These are phyloP conservation scores for Solanum hybrid DNA, from an alignment of 305 asterid genomes.

Conservation along the genomic window DNA sequence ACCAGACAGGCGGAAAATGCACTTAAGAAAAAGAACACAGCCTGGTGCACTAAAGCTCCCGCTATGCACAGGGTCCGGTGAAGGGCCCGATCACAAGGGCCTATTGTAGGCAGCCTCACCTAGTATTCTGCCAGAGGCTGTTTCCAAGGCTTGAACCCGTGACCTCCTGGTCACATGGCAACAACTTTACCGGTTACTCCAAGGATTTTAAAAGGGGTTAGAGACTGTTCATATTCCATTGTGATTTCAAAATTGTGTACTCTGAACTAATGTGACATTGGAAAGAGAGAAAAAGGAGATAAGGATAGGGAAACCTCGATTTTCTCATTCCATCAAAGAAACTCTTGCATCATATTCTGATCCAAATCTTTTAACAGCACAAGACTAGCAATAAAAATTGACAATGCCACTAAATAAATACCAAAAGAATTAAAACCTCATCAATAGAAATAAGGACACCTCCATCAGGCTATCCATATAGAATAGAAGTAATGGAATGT, in stretches of 20 bases:
- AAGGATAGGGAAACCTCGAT: not conserved
- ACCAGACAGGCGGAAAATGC: not conserved
- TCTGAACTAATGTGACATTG: not conserved
- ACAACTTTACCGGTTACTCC: not conserved
- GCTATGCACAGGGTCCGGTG: not conserved
- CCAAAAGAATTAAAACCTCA: not conserved
- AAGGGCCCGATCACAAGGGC: not conserved
- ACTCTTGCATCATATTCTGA: not conserved
- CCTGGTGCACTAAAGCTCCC: not conserved
- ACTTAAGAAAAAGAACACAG: not conserved
- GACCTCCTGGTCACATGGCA: not conserved
- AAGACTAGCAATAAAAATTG: not conserved
- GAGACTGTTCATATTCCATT: not conserved
- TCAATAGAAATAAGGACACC: not conserved
- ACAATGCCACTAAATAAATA: not conserved
- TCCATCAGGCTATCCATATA: not conserved
- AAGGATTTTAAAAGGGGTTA: not conserved
- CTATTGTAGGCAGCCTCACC: not conserved
- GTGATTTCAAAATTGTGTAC: not conserved
- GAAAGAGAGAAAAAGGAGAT: not conserved
- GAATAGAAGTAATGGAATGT: not conserved
- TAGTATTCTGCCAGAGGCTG: not conserved
- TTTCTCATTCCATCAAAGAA: not conserved
- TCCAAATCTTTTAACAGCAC: not conserved
- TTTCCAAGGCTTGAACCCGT: not conserved